Evolutionary conservation across 225 moss, liverwort and hornwort species (phyloP), one percentile per base, ranked within the genome.

Genomic region (Polytrichum commune): DNA sequence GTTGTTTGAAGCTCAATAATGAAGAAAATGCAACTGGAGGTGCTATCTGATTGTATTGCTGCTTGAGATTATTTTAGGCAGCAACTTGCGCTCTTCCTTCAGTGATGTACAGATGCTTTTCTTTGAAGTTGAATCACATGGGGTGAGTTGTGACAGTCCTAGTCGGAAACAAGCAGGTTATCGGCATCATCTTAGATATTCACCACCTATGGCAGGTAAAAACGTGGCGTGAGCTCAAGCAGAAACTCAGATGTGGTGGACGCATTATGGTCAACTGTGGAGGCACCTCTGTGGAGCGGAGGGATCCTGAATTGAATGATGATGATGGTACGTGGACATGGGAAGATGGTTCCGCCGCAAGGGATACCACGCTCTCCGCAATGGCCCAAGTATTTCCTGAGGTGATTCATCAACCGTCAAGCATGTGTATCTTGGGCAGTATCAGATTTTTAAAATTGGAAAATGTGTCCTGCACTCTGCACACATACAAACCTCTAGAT

Each of bases 201-300:
- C 20, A 60, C 29, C 35, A 53, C 27, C 62, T 54, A 58, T 70
- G 63, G 76, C 87, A 91, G 91, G 79, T 68, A 23, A 66, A 90
- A 62, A 86, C 83, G 24, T 91, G 93, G 93, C 32, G 73, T 67
- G 77, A 76, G 65, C 63, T 93, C 7, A 82, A 79, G 72, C 77
- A 76, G 67, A 90, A 67, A 70, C 80, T 93, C 69, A 91, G 67
- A 72, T 83, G 84, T 26, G 91, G 91, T 7, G 93, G 93, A 30
- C 83, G 91, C 66, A 80, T 93, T 62, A 88, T 91, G 88, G 82
- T 90, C 75, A 93, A 93, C 60, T 93, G 93, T 70, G 93, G 93
- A 69, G 93, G 93, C 60, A 74, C 77, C 20, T 78, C 88, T 20
- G 86, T 93, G 46, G 93, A 93, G 63, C 87, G 79, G 55, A 71